Base-by-base conservation (phyloP, 345 rosid genomes). In the Lenwebbia sp. region DNA sequence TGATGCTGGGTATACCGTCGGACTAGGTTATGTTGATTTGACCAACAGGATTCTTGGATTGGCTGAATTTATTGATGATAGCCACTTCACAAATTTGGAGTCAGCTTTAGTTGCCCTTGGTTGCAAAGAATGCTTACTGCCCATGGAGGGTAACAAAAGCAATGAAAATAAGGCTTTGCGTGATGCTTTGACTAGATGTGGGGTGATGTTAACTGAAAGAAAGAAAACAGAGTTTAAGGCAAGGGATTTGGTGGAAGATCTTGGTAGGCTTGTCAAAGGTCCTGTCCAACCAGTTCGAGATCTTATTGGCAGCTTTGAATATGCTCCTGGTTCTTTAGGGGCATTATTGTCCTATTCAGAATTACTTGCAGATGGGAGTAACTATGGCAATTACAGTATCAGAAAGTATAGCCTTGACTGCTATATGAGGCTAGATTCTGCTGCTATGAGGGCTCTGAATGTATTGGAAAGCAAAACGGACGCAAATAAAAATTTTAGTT, bases 361-460 rank as follows among this genome's bases (percentile, higher is more conserved):
- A 85, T 91, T 97, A 88, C 97, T 97, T 76, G 92, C 96, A 58
- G 96, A 95, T 74, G 99, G 94, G 88, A 94, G 91, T 87, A 94
- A 92, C 88, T 97, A 96, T 87, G 99, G 98, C 83, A 96, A 89
- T 88, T 97, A 91, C 91, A 90, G 90, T 50, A 88, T 96, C 57
- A 90, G 50, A 54, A 93, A 90, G 88, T 97, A 94, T 89, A 93
- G 90, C 89, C 94, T 94, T 12, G 91, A 90, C 82, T 92, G 93
- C 90, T 96, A 93, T 88, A 94, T 97, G 99, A 92, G 97, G 85
- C 89, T 96, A 28, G 99, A 96, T 92, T 94, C 98, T 88, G 94
- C 99, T 88, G 99, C 98, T 58, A 93, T 94, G 95, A 93, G 98
- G 90, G 99, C 99, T 54, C 86, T 97, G 92, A 97, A 96, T 93